These are phyloP conservation scores for Lodderomyces orthopsilosis DNA, from an alignment of 1,139 yeast genomes.

Conservation along the genomic window DNA sequence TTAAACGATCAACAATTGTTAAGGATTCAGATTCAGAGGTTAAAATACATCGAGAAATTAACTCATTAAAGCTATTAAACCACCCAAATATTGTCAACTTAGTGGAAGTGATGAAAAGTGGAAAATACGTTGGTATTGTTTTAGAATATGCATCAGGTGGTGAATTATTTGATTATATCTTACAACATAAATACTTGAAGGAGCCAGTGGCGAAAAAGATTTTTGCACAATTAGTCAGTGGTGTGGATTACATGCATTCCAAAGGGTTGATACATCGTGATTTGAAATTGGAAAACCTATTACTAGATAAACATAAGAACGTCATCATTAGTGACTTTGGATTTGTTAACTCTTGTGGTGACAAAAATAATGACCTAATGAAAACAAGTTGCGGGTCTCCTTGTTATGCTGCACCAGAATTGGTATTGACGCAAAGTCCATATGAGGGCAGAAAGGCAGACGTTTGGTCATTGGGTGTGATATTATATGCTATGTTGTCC, in stretches of 20 bases:
- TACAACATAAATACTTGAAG: constrained; percentile 80
- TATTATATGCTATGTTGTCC: constrained; percentile 92
- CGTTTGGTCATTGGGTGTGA: constrained; percentile 96
- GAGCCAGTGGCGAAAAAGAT: constrained; percentile 82
- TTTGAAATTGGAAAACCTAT: constrained; percentile 67
- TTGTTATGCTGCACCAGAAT: constrained; percentile 97
- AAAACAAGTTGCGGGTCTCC: constrained; percentile 97
- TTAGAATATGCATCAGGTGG: constrained; percentile 97
- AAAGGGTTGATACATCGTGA: constrained; percentile 83
- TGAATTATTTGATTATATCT: constrained; percentile 88
- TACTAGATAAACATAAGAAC: constrained; percentile 77
- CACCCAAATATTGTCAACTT: constrained; percentile 93
- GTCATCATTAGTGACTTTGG: constrained; percentile 83
- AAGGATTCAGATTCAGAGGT: constrained; percentile 82
- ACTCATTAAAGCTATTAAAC: constrained; percentile 76
- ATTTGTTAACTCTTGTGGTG: constrained; percentile 83
- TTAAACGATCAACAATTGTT: constrained; percentile 79
- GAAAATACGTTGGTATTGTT: constrained; percentile 93
- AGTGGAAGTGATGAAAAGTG: constrained; percentile 91
- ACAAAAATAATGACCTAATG: constrained; percentile 72
- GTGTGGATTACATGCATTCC: constrained; percentile 86
- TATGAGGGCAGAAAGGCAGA: constrained; percentile 95
- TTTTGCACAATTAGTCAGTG: constrained; percentile 90
- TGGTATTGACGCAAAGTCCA: constrained; percentile 82
- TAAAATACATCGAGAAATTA: constrained; percentile 90